Evolutionary conservation across 202 grass and related monocot species (phyloP), one percentile per base, ranked within the genome.

Genomic region (Sporobolus alterniflorus): DNA sequence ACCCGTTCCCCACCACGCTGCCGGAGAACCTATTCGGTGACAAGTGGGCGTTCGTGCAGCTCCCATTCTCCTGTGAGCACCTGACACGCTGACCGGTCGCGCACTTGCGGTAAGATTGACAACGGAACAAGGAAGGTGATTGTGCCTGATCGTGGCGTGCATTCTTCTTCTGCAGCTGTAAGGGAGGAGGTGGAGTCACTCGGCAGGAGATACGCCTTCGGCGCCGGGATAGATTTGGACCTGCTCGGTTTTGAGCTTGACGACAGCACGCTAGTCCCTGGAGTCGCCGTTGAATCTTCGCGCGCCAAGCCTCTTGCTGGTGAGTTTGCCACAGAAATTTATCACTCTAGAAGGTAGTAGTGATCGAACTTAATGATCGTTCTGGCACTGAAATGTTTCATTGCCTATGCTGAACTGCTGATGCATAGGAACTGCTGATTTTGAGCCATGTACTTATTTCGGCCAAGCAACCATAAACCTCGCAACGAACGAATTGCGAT

Each of bases 1-100:
- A 96, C 85, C 96, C 96, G 11, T 99, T 99, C 87, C 84, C 93
- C 48, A 92, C 94, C 73, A 79, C 77, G 54, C 88, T 99, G 48
- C 96, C 96, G 4, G 93, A 99, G 13, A 99, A 99, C 71, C 93
- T 99, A 76, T 79, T 96, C 83, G 91, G 96, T n/a, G 93, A 99
- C 57, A 93, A 92, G 79, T 94, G 96, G 96, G 93, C 93, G 26
- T 99, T 99, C 83, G 93, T 99, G 80, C 96, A 99, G 83, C 87
- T 99, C 36, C 96, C 96, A 0, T 96, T 94, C 80, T 89, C 89
- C 71, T 89, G 96, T 99, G 77, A 28, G 44, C 75, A 13, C 60
- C 26, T 52, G n/a, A n/a, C 1, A 54, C 21, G 3, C 56, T 60
- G 25, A n/a, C 56, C 51, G 22, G 49, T 2, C 16, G 16, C 8